Percentiles rank a stretch among this genome's conserved stretches.
Evolutionary conservation across 352 stramenopile genomes (phyloP).

Genomic region (Phytophthora capsici): DNA sequence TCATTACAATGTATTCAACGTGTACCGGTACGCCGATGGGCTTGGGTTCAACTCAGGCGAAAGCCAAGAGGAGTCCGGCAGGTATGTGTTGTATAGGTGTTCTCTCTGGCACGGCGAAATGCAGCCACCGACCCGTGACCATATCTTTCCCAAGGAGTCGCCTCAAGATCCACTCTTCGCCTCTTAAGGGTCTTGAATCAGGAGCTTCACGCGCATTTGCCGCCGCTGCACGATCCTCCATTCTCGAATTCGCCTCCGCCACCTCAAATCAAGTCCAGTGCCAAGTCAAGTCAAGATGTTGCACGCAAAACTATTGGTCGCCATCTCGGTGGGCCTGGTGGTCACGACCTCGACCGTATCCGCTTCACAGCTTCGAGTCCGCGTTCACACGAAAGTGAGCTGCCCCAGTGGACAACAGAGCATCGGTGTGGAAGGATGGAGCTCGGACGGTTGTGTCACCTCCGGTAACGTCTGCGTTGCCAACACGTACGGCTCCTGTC

Average conservation of each 20-base stretch:
- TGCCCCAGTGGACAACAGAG: background rate
- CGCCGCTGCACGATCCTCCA: slow-evolving; percentile 15
- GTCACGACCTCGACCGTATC: slow-evolving; percentile 13
- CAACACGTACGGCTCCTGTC: background rate
- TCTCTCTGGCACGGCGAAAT: background rate
- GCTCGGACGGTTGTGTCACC: background rate
- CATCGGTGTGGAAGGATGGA: background rate
- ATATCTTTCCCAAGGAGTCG: slow-evolving; percentile 14
- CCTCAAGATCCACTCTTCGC: slow-evolving; percentile 4
- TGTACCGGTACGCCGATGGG: background rate
- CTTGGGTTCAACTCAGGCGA: slow-evolving; percentile 8
- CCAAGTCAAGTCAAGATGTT: slow-evolving; percentile 27
- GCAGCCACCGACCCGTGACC: background rate
- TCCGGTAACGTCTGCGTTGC: background rate
- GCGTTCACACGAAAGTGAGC: slow-evolving; percentile 21
- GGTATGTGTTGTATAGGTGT: background rate
- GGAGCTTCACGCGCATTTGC: slow-evolving; percentile 1
- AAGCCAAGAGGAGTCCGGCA: slow-evolving; percentile 6
- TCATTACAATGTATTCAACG: too few species aligned
- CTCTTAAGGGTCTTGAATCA: background rate
- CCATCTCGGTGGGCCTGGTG: slow-evolving; percentile 15
- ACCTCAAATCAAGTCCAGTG: slow-evolving; percentile 32
- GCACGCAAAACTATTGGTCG: slow-evolving; percentile 18
- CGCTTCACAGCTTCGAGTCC: slow-evolving; percentile 29
- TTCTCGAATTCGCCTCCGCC: slow-evolving; percentile 28